phyloP scores from a whole-genome alignment of 441 rosid genomes.

The Bocquillonia castaneifolia region DNA sequence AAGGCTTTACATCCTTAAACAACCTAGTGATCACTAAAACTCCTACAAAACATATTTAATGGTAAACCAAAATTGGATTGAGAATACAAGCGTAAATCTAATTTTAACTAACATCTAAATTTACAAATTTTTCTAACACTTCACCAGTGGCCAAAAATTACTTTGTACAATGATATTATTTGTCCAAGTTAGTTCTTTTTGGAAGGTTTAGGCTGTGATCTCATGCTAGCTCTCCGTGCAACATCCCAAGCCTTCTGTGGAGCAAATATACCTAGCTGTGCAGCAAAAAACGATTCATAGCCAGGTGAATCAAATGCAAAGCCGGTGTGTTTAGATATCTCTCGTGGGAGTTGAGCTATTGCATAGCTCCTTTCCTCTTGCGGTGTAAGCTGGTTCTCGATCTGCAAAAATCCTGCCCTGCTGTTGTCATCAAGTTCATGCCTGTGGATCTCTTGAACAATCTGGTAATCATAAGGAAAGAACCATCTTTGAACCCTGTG shows the following conservation, averaged over 20 bases:
- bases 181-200: constrained; percentile 35
- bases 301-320: constrained; percentile 98
- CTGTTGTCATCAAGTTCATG: constrained; percentile 59
- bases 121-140: constrained; percentile 30
- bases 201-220: constrained; percentile 42
- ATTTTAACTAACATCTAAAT: constrained; percentile 24
- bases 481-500: constrained; percentile 88
- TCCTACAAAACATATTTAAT: background rate
- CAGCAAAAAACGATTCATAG: constrained; percentile 91
- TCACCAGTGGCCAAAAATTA: constrained; percentile 9
- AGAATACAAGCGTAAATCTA: background rate
- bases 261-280: constrained; percentile 77
- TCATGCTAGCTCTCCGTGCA: constrained; percentile 86
- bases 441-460: constrained; percentile 83
- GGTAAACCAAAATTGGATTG: background rate
- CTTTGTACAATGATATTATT: constrained; percentile 27
- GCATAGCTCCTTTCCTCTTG: constrained; percentile 82
- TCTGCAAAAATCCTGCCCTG: constrained; percentile 45
- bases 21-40: constrained; percentile 6
- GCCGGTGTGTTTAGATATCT: constrained; percentile 86
- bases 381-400: constrained; percentile 59
- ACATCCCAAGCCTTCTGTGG: constrained; percentile 99
- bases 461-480: constrained; percentile 89
- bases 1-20: constrained; percentile 30
- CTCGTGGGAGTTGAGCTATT: constrained; percentile 83